Conservation (phyloP, 306 rosid species). For the Abrus precatorius region DNA sequence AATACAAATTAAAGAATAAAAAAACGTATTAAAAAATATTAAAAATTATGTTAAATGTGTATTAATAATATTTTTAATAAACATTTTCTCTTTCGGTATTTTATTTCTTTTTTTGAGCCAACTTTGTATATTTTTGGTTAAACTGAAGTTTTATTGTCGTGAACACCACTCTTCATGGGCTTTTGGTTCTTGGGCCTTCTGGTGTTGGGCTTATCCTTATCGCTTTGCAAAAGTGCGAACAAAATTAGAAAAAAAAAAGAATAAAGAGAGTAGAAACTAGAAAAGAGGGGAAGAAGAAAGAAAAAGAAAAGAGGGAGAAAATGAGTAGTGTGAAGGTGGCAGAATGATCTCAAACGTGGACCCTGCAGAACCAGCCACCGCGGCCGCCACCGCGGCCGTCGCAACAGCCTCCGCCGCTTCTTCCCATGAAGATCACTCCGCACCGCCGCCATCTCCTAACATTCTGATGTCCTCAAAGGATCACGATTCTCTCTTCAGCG, state of each 20-base stretch:
- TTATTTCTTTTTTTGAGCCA: too few species aligned
- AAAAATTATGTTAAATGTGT: too few species aligned
- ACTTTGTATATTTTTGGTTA: too few species aligned
- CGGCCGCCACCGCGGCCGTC: slow-evolving; percentile 6
- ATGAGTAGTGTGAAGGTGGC: slow-evolving; percentile 30
- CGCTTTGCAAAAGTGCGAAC: background rate
- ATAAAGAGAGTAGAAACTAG: background rate
- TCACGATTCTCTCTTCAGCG: slow-evolving; percentile 72
- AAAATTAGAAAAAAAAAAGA: background rate
- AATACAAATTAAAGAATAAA: too few species aligned
- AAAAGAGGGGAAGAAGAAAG: background rate
- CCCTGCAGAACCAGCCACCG: slow-evolving; percentile 10
- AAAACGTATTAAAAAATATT: too few species aligned
- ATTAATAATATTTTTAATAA: too few species aligned
- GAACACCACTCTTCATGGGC: background rate
- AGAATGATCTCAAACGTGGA: slow-evolving; percentile 52
- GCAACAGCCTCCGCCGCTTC: background rate
- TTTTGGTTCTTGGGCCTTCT: background rate
- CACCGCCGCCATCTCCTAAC: slow-evolving; percentile 50
- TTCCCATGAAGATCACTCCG: slow-evolving; percentile 33
- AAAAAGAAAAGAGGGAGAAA: background rate
- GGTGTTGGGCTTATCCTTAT: background rate
- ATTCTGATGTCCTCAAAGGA: slow-evolving; percentile 69
- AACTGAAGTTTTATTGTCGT: too few species aligned
- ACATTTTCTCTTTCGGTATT: too few species aligned